Evolutionary conservation across 2,329 filamentous ascomycete genomes (phyloP).

Genomic region (Fusarium sp.): DNA sequence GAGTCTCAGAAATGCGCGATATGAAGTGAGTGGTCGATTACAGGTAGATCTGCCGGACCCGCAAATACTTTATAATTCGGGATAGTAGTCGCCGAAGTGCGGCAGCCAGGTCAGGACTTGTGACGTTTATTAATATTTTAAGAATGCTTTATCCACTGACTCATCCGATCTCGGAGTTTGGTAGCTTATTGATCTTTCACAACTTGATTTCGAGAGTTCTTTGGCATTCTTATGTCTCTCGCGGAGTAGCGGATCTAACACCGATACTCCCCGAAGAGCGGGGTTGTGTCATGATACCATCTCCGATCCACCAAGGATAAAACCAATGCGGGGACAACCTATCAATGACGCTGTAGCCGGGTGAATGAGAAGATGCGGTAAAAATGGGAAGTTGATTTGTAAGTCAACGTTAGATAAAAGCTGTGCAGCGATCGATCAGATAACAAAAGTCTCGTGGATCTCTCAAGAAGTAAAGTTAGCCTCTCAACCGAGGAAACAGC

Average conservation of each 20-base stretch:
- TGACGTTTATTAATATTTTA: rapidly evolving
- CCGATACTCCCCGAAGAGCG: not conserved
- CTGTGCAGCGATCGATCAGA: rapidly evolving
- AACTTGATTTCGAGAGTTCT: not conserved
- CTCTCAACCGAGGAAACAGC: not conserved
- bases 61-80: not conserved
- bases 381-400: not conserved
- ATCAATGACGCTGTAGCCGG: not conserved
- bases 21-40: not conserved
- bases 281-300: not conserved
- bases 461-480: no score
- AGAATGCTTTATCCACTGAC: rapidly evolving
- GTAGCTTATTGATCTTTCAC: not conserved
- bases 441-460: not conserved
- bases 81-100: not conserved
- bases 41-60: not conserved
- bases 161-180: no score
- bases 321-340: not conserved
- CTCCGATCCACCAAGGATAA: not conserved
- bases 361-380: not conserved
- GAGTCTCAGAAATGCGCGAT: not conserved
- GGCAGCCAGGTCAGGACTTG: not conserved
- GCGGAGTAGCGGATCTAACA: not conserved
- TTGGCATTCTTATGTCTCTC: not conserved
- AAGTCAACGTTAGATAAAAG: not conserved